Evolutionary conservation across 192 early-diverging fungal species (phyloP), one percentile per base, ranked within the genome.

Genomic region (Coemansia sp.): DNA sequence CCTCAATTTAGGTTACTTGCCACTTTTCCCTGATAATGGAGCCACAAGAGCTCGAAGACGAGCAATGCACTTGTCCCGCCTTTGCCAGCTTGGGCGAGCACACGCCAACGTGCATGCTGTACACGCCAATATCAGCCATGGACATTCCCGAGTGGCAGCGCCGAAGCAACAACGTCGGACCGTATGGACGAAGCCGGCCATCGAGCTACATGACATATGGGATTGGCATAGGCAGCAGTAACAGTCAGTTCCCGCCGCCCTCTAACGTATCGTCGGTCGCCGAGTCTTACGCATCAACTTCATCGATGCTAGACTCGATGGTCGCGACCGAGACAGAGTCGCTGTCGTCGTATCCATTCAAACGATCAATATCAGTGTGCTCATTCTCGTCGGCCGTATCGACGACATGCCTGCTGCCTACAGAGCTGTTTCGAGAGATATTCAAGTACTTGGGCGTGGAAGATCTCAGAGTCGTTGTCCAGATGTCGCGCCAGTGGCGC

Each of bases 221-320:
- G 14, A 70, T 71, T 25, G 74, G 69, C 25, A 58, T 70, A 40
- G 63, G 63, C 60, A 59, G 61, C 28, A 17, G 57, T 19, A 59
- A 64, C 28, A 22, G 51, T 21, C 65, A 73, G 44, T 71, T 70
- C n/a, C 80, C 70, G 20, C 66, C 65, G 28, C 71, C 61, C 38
- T 77, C 74, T 3, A 73, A 70, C 59, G 75, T 74, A 20, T 77
- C 80, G 10, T 82, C 80, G 2, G 59, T 82, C 8, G 80, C 80
- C 5, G 75, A 70, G 14, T 82, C 80, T 11, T 77, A 71, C 34
- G 68, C 74, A 54, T 82, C 80, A 14, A 74, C 75, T 15, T 82
- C 71, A 42, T 82, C 80, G 22, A 71, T 82, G 53, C 50, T 82
- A 57, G 80, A 82, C 54, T 82, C 80, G 21, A 68, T 65, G 37